A percentile compares a stretch with the other conserved stretches of the same genome.
Evolutionary conservation across 169 alveolate genomes (phyloP).

Genomic region (Plasmodium inui): DNA sequence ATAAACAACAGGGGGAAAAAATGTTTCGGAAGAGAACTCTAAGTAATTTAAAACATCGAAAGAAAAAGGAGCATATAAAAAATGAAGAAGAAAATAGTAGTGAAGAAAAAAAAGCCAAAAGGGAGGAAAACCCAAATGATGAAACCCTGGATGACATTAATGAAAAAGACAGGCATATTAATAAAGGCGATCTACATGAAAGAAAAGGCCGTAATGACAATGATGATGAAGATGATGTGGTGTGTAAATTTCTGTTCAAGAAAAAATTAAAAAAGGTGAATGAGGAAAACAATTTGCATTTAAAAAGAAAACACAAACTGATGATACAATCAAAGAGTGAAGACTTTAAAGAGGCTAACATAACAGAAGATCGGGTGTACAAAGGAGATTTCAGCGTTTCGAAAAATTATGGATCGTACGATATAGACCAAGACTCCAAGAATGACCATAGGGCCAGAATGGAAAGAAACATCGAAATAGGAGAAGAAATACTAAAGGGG

Average conservation of each 20-base stretch:
- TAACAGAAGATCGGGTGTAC: slow-evolving; percentile 63
- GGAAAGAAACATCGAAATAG: slow-evolving; percentile 88
- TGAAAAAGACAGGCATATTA: slow-evolving; percentile 5
- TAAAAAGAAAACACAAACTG: slow-evolving; percentile 54
- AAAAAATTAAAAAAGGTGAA: slow-evolving; percentile 68
- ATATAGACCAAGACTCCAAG: slow-evolving; percentile 84
- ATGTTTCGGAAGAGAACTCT: slow-evolving; percentile 65
- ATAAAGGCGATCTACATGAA: not conserved
- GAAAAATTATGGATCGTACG: slow-evolving; percentile 80
- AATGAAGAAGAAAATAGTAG: slow-evolving; percentile 13
- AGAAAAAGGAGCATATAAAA: slow-evolving; percentile 60
- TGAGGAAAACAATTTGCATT: slow-evolving; percentile 37
- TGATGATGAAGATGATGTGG: slow-evolving; percentile 61
- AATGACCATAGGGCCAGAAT: slow-evolving; percentile 87
- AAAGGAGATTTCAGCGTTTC: slow-evolving; percentile 55
- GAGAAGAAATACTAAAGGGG: slow-evolving; percentile 85
- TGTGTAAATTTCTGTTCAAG: slow-evolving; percentile 51
- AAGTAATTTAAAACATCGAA: slow-evolving; percentile 43
- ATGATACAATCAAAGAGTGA: slow-evolving; percentile 44
- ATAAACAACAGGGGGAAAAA: slow-evolving; percentile 10
- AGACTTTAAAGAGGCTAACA: slow-evolving; percentile 53
- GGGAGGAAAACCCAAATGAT: slow-evolving; percentile 17
- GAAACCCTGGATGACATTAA: not conserved
- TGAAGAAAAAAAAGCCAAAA: slow-evolving; percentile 1
- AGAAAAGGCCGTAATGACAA: not conserved